These are phyloP conservation scores for Leccinellum luteum DNA, from an alignment of 768 basidiomycete species.

Conservation along the genomic window DNA sequence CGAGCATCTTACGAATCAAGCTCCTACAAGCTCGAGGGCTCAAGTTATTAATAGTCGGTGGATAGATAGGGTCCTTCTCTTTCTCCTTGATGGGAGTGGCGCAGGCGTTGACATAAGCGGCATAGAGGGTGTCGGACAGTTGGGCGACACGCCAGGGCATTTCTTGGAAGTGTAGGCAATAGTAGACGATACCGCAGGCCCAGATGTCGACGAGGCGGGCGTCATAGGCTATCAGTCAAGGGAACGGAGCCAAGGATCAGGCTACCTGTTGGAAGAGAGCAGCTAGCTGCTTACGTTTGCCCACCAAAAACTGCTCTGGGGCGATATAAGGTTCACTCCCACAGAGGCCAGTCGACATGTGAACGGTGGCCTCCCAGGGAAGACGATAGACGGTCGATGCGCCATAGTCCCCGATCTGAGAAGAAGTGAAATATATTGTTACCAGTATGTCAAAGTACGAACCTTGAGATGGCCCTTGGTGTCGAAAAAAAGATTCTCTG, in stretches of 20 bases:
- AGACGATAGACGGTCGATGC: constrained; percentile 98
- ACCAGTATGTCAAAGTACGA: constrained; percentile 14
- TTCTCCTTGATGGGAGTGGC: constrained; percentile 28
- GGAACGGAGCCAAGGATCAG: constrained; percentile 30
- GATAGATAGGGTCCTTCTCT: constrained; percentile 33
- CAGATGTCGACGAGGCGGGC: constrained; percentile 97
- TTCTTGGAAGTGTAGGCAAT: constrained; percentile 97
- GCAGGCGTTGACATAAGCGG: constrained; percentile 59
- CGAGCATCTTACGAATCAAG: constrained; percentile 89
- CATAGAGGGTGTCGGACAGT: constrained; percentile 73
- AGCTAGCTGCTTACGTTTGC: constrained; percentile 77
- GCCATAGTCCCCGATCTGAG: constrained; percentile 95
- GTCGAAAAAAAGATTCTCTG: constrained; percentile 96
- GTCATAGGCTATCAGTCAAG: constrained; percentile 73
- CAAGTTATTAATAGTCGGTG: constrained; percentile 82
- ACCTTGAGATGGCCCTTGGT: constrained; percentile 92
- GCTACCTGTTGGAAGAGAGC: constrained; percentile 35
- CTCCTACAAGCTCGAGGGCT: constrained; percentile 81
- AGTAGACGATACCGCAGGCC: constrained; percentile 96
- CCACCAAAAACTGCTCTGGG: constrained; percentile 92
- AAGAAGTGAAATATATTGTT: constrained; percentile 12
- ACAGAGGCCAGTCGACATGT: constrained; percentile 95
- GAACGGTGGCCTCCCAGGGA: constrained; percentile 96
- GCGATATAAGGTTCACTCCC: constrained; percentile 99
- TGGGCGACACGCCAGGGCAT: constrained; percentile 98